Evolutionary conservation across 1,284 basidiomycete species (phyloP), one percentile per base, ranked within the genome.

Genomic region (Entoloma clypeatum): DNA sequence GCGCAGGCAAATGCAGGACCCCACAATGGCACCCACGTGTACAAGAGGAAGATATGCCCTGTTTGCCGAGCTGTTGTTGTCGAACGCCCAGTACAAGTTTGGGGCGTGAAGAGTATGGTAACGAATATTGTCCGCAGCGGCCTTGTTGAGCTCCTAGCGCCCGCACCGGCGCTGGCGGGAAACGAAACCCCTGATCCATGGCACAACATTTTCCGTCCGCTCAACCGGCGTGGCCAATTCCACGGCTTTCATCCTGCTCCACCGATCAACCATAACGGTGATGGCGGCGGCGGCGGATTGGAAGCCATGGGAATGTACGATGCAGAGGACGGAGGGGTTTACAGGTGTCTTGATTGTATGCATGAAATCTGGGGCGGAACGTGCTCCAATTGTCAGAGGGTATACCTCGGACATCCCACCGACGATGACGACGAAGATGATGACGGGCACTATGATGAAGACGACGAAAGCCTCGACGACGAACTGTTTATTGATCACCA

Each of bases 301-400:
- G 66, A 58, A 44, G 61, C 68, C 7, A 58, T 78, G 51, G 84
- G 84, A 0, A 73, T 81, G 62, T 72, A 72, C 37, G 86, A 89
- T 51, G 68, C 64, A 8, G 81, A 85, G 51, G 85, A 88, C 47
- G 79, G 75, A 6, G 79, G 77, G 0, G 71, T 88, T 5, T 81
- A 76, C 51, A 72, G 86, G n/a, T 89, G 86, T 54, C 54, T 78
- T 8, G 77, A 80, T 28, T 88, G 86, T 52, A 70, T 77, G 67
- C 78, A 88, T 55, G 86, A 89, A 61, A 80, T 89, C 44, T 78
- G 71, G 72, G 74, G 69, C 44, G 81, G 80, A 1, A 54, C 67
- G 10, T 89, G 86, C 55, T 68, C 76, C 3, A 53, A 55, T 10
- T 87, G 86, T 50, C 65, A 71, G 13, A 69, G 80, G 22, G 58